Percentiles rank a stretch among this genome's conserved stretches.
Evolutionary conservation across 148 eudicot genomes (phyloP).

Genomic region (Linanthus parryae): DNA sequence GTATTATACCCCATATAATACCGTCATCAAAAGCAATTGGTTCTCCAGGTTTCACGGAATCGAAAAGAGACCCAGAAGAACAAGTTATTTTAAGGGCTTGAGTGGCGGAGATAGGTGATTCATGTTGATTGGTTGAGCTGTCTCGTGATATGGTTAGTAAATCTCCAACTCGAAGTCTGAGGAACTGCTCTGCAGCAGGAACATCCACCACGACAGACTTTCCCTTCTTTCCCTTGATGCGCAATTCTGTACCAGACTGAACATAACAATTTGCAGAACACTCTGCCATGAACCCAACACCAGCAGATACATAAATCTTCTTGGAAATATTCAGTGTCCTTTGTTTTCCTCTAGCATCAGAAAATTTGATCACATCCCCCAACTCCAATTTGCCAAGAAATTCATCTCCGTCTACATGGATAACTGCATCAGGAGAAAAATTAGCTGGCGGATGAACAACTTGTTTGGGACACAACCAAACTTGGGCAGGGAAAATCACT

Average conservation of each 20-base stretch:
- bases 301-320: slow-evolving; percentile 29
- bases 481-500: slow-evolving; percentile 35
- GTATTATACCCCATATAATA: slow-evolving; percentile 42
- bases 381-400: slow-evolving; percentile 32
- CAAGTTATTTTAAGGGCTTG: slow-evolving; percentile 30
- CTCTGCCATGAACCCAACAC: slow-evolving; percentile 40
- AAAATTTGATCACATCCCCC: slow-evolving; percentile 34
- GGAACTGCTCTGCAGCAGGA: slow-evolving; percentile 35
- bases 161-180: slow-evolving; percentile 46
- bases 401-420: slow-evolving; percentile 27
- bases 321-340: slow-evolving; percentile 25
- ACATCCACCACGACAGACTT: slow-evolving; percentile 29
- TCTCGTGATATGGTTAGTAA: slow-evolving; percentile 37
- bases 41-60: slow-evolving; percentile 48
- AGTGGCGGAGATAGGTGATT: slow-evolving; percentile 5
- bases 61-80: slow-evolving; percentile 38
- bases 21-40: slow-evolving; percentile 49
- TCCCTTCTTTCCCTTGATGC: slow-evolving; percentile 21
- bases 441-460: slow-evolving; percentile 37
- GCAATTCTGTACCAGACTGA: slow-evolving; percentile 25
- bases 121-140: slow-evolving; percentile 17
- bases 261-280: slow-evolving; percentile 31
- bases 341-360: slow-evolving; percentile 44
- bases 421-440: slow-evolving; percentile 31
- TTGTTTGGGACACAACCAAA: slow-evolving; percentile 38